These are phyloP conservation scores for Balakata baccata DNA, from an alignment of 345 rosid genomes.

Conservation along the genomic window DNA sequence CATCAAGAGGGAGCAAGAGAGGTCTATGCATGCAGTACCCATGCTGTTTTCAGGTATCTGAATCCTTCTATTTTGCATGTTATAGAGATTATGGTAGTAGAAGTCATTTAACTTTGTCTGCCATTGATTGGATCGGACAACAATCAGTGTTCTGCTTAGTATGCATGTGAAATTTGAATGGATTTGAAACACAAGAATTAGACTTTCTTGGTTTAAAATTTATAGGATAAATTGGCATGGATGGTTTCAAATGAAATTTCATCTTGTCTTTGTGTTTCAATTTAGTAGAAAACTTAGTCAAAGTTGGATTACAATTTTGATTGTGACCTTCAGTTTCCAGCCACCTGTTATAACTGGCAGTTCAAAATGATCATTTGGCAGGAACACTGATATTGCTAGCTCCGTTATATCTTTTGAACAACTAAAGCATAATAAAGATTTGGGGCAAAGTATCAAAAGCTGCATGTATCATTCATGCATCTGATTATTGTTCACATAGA, in stretches of 20 bases:
- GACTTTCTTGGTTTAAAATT: neutral
- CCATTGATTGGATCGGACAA: neutral
- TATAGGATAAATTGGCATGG: neutral
- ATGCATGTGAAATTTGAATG: neutral
- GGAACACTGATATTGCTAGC: neutral
- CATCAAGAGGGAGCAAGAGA: conserved; percentile 99
- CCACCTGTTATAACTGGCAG: neutral
- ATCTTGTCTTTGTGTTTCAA: neutral
- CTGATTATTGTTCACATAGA: conserved; percentile 9
- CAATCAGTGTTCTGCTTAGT: neutral
- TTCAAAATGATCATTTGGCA: neutral
- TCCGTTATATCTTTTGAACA: neutral
- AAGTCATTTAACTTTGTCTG: conserved; percentile 3
- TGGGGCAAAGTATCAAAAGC: neutral
- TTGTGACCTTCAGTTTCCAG: neutral
- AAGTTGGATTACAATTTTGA: conserved; percentile 6
- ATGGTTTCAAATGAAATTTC: neutral
- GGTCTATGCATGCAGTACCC: conserved; percentile 92
- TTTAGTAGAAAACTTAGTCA: neutral
- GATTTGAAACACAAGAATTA: neutral
- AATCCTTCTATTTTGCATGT: conserved; percentile 10
- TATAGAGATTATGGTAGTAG: neutral
- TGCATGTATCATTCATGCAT: conserved; percentile 5
- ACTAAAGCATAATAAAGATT: neutral
- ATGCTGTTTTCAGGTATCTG: conserved; percentile 87